Conservation (phyloP, 2,329 filamentous ascomycete species). For the Botrytis galanthina region DNA sequence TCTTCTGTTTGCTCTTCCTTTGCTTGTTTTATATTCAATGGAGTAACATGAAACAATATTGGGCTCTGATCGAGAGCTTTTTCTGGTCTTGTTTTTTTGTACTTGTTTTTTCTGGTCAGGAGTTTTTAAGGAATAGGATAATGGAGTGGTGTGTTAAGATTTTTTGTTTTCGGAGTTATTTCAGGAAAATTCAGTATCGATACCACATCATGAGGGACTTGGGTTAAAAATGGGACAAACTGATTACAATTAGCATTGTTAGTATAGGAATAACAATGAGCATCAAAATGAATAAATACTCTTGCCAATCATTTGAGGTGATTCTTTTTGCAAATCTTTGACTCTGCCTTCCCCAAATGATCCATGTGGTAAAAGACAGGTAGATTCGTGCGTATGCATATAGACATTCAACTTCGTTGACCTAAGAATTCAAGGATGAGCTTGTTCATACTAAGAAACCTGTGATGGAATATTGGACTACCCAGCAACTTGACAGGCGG, state of each 20-base stretch:
- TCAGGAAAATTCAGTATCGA: slow-evolving; percentile 15
- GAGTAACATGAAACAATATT: not conserved
- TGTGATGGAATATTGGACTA: not conserved
- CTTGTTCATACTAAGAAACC: not conserved
- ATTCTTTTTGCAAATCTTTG: not conserved
- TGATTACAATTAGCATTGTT: not conserved
- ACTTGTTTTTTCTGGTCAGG: not conserved
- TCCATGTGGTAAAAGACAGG: not conserved
- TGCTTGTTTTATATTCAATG: not conserved
- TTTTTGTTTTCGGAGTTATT: slow-evolving; percentile 4
- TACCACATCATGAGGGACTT: slow-evolving; percentile 4
- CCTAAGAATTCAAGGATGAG: not conserved
- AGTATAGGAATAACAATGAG: slow-evolving; percentile 6
- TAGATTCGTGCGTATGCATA: not conserved
- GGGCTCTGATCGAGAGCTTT: not conserved
- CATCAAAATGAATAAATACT: not conserved
- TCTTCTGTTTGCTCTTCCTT: not conserved
- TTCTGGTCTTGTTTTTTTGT: too few species aligned
- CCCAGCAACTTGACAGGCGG: not conserved
- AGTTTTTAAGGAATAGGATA: not conserved
- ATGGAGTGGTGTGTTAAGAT: not conserved
- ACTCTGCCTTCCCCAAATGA: not conserved
- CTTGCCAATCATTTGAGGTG: not conserved
- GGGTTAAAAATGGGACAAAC: not conserved
- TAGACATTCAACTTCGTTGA: not conserved